A percentile compares a stretch with the other conserved stretches of the same genome.
Conservation (phyloP, 1,284 basidiomycete genomes). For the Cyathus olla region DNA sequence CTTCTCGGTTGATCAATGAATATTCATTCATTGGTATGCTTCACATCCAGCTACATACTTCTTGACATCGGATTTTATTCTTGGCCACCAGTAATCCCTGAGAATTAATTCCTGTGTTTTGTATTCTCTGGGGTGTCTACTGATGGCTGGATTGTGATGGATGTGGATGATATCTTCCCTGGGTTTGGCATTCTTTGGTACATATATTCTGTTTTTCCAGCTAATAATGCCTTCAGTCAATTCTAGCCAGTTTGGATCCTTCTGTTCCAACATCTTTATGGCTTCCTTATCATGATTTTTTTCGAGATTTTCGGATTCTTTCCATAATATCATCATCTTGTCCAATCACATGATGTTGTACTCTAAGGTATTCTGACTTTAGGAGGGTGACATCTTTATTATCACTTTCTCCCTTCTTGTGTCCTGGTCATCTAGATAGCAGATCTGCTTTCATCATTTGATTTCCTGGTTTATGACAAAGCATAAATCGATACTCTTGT, state of each 20-base stretch:
- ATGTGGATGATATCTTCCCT: slow-evolving; percentile 23
- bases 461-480: slow-evolving; percentile 51
- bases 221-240: neutral
- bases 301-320: slow-evolving; percentile 9
- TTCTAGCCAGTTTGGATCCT: slow-evolving; percentile 7
- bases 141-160: slow-evolving; percentile 37
- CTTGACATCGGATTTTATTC: slow-evolving; percentile 32
- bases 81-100: slow-evolving; percentile 57
- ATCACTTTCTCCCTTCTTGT: slow-evolving; percentile 34
- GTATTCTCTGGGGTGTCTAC: slow-evolving; percentile 53
- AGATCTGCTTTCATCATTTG: slow-evolving; percentile 46
- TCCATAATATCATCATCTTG: slow-evolving; percentile 10
- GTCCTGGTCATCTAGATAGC: slow-evolving; percentile 50
- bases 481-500: slow-evolving; percentile 43
- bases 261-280: slow-evolving; percentile 8
- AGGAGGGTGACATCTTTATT: slow-evolving; percentile 42
- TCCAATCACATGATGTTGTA: slow-evolving; percentile 5
- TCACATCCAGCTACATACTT: slow-evolving; percentile 51
- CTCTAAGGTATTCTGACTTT: slow-evolving; percentile 15
- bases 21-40: slow-evolving; percentile 50
- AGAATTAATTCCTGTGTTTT: slow-evolving; percentile 49
- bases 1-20: slow-evolving; percentile 18
- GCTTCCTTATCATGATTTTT: neutral
- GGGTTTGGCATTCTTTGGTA: slow-evolving; percentile 23
- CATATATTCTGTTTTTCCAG: slow-evolving; percentile 22